Evolutionary conservation across 2,329 filamentous ascomycete species (phyloP).

Genomic region (Hypoxylon sp.): DNA sequence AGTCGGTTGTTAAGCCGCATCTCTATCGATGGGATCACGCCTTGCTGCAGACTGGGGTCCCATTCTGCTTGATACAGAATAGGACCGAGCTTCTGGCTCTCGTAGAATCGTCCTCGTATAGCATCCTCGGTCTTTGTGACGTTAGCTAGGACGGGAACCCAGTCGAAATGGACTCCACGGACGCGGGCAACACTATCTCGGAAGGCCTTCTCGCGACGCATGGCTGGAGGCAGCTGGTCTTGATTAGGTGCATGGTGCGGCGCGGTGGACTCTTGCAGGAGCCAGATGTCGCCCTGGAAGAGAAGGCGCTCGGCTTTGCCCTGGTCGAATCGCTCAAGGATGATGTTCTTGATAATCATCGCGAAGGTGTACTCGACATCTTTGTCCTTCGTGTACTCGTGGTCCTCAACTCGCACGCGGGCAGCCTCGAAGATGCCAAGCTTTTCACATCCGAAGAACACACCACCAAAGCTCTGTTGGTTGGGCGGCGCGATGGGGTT

Average conservation of each 20-base stretch:
- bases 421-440: conserved; percentile 65
- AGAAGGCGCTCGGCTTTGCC: conserved; percentile 38
- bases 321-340: conserved; percentile 29
- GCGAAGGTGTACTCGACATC: conserved; percentile 49
- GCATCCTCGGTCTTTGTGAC: conserved; percentile 58
- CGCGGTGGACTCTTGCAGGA: conserved; percentile 43
- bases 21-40: conserved; percentile 62
- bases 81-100: conserved; percentile 67
- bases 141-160: conserved; percentile 51
- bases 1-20: conserved; percentile 68
- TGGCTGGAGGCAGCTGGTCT: conserved; percentile 43
- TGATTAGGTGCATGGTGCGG: conserved; percentile 30
- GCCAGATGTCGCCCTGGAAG: conserved; percentile 52
- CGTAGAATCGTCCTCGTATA: conserved; percentile 71
- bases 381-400: conserved; percentile 53
- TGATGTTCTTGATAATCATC: conserved; percentile 60
- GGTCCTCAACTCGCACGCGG: conserved; percentile 58
- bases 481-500: conserved; percentile 49
- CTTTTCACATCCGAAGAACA: conserved; percentile 67
- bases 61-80: conserved; percentile 60
- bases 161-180: conserved; percentile 52
- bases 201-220: conserved; percentile 53
- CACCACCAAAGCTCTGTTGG: conserved; percentile 60
- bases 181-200: conserved; percentile 48
- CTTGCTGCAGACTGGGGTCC: conserved; percentile 57